A percentile compares a stretch with the other conserved stretches of the same genome.
Evolutionary conservation across 306 rosid genomes (phyloP).

Genomic region (Lathyrus oleraceus): DNA sequence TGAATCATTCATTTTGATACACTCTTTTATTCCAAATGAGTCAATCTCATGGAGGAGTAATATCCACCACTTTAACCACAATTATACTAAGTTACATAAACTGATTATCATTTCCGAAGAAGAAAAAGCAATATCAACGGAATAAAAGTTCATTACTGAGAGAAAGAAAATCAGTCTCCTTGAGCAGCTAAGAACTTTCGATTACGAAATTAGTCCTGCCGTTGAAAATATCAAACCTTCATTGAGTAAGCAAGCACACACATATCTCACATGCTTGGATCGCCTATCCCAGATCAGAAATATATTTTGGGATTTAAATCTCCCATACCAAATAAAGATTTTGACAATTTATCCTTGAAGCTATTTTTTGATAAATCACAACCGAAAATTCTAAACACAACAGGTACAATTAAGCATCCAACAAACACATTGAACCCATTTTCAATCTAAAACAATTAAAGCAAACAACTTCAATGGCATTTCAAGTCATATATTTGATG

Average conservation of each 20-base stretch:
- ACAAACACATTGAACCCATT: constrained; percentile 45
- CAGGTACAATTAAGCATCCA: constrained; percentile 37
- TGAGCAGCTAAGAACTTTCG: neutral
- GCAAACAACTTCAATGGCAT: constrained; percentile 41
- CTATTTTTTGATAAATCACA: constrained; percentile 48
- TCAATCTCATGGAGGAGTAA: too few species aligned
- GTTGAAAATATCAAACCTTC: constrained; percentile 18
- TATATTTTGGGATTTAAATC: constrained; percentile 29
- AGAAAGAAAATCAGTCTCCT: neutral
- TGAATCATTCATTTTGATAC: too few species aligned
- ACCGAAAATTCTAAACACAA: constrained; percentile 45
- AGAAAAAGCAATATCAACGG: neutral
- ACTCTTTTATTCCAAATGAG: too few species aligned
- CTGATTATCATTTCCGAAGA: neutral
- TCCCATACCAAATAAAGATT: constrained; percentile 28
- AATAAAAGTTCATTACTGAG: neutral
- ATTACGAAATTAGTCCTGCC: neutral
- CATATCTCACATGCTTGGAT: constrained; percentile 9
- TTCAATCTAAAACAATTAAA: constrained; percentile 39
- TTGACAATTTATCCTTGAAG: constrained; percentile 44
- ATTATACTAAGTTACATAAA: neutral
- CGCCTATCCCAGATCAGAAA: constrained; percentile 9
- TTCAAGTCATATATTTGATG: constrained; percentile 30
- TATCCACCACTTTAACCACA: constrained; percentile 1
- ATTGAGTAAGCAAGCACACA: neutral